phyloP scores from a whole-genome alignment of 2,329 filamentous ascomycete species.

The Graphilbum ipis-grandicollis region DNA sequence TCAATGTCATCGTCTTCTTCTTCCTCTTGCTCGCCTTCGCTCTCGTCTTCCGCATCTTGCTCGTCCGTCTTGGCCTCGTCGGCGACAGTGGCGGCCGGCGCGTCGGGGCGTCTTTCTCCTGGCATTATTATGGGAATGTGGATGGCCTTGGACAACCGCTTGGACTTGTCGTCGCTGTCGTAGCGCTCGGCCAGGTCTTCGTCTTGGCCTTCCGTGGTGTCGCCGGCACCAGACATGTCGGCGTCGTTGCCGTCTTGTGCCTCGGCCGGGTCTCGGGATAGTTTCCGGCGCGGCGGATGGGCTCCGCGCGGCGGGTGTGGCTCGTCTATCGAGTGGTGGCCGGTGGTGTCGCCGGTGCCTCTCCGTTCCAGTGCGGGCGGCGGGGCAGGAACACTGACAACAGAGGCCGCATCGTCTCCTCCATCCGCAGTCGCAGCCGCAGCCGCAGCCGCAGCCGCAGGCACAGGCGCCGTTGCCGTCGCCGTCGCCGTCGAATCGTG shows the following conservation, averaged over 20 bases:
- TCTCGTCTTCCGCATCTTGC: conserved; percentile 21
- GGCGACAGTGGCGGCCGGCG: too few species aligned
- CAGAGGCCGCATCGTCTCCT: conserved; percentile 13
- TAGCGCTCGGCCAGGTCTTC: conserved; percentile 53
- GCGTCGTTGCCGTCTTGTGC: conserved; percentile 45
- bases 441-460: not conserved
- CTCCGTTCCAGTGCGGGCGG: conserved; percentile 24
- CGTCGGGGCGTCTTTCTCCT: not conserved
- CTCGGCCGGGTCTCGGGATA: conserved; percentile 28
- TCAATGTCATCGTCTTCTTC: conserved; percentile 76
- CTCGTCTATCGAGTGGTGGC: conserved; percentile 34
- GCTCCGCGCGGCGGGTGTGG: conserved; percentile 21
- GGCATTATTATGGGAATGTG: conserved; percentile 6
- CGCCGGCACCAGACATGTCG: conserved; percentile 46
- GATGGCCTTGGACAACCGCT: conserved; percentile 10
- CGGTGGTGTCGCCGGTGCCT: conserved; percentile 27
- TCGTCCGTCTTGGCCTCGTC: not conserved
- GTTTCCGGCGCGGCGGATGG: conserved; percentile 32
- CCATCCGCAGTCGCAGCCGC: conserved; percentile 12
- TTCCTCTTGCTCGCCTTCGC: conserved; percentile 45
- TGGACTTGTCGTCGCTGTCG: conserved; percentile 48
- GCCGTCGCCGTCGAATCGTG: conserved; percentile 14
- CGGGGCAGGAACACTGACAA: conserved; percentile 6
- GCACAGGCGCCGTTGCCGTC: not conserved
- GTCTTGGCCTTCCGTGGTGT: conserved; percentile 42